Evolutionary conservation across 495 filamentous ascomycete genomes (phyloP), one percentile per base, ranked within the genome.

Genomic region (Aspergillus cavernicola): DNA sequence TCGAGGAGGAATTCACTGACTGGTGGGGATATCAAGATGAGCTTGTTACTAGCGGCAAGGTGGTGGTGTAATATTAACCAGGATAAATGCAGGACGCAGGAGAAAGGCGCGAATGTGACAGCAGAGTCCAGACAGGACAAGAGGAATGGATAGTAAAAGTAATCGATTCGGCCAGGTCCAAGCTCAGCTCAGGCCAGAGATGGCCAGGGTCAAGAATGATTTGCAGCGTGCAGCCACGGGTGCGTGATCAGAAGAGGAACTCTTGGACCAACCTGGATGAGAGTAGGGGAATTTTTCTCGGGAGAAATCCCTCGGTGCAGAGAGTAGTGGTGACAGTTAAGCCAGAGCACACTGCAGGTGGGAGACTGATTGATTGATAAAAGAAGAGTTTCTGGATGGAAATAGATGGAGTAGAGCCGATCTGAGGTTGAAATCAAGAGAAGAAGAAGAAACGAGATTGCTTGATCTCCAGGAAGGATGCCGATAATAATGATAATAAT

Each of bases 61-160:
- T 66, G 57, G 63, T 66, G 57, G 70, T 73, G 70, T 73, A 71
- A 73, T 71, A 64, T 66, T 58, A 64, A 64, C 70, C 61, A 65
- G 69, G 68, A 64, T 73, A 60, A 55, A 62, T 69, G 67, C 69
- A 73, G 67, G 61, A 68, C 57, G 59, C 62, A 64, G 47, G 48
- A 55, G 58, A 61, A 56, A 55, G 38, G 50, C 50, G 47, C 56
- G 51, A 59, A 44, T 54, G 60, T 60, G 56, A 62, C 53, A 54
- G 48, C 35, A 39, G 40, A 15, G 31, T 22, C 6, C 7, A 33
- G 9, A 13, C 6, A 32, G 36, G 28, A 33, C 40, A 20, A 50
- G 39, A 50, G 9, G 12, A 33, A 10, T 29, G 26, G 9, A 29
- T 29, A n/a, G 46, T 29, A 32, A 53, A 36, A 49, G 20, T 5